Percentiles rank a stretch among this genome's conserved stretches.
These are phyloP conservation scores for Coemansia sp. DNA, from an alignment of 192 early-diverging fungal genomes.

Conservation along the genomic window DNA sequence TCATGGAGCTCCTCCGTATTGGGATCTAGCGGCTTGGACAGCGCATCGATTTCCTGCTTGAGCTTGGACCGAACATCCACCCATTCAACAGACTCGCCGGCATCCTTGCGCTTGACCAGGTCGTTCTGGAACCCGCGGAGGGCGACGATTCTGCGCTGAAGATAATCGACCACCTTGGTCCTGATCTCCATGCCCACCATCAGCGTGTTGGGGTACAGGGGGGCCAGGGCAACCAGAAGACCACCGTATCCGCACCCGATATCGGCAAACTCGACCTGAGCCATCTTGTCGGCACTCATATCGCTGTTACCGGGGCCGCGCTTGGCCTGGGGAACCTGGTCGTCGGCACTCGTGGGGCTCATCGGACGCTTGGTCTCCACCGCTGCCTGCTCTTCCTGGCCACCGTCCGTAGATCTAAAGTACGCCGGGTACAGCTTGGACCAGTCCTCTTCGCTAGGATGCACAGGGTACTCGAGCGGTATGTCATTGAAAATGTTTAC, in stretches of 20 bases:
- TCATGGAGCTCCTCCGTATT: slow-evolving; percentile 38
- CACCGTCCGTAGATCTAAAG: slow-evolving; percentile 14
- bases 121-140: slow-evolving; percentile 61
- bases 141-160: slow-evolving; percentile 84
- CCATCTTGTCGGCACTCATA: slow-evolving; percentile 2
- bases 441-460: slow-evolving; percentile 86
- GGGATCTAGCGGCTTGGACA: slow-evolving; percentile 11
- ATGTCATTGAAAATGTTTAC: slow-evolving; percentile 98
- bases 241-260: slow-evolving; percentile 99
- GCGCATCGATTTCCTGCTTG: slow-evolving; percentile 24
- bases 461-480: slow-evolving; percentile 79
- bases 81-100: slow-evolving; percentile 20
- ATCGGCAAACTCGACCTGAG: slow-evolving; percentile 90
- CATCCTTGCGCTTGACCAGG: slow-evolving; percentile 11
- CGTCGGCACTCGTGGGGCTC: slow-evolving; percentile 9
- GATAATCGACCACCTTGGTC: slow-evolving; percentile 90
- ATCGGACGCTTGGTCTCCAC: slow-evolving; percentile 18
- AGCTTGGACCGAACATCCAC: slow-evolving; percentile 54
- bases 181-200: slow-evolving; percentile 99
- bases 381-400: slow-evolving; percentile 13
- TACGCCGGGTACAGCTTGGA: slow-evolving; percentile 79
- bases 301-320: slow-evolving; percentile 17
- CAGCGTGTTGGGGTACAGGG: slow-evolving; percentile 86
- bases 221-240: slow-evolving; percentile 78
- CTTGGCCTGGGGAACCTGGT: slow-evolving; percentile 13